Base-by-base conservation (phyloP, 345 rosid species). In the Cardamine resedifolia region DNA sequence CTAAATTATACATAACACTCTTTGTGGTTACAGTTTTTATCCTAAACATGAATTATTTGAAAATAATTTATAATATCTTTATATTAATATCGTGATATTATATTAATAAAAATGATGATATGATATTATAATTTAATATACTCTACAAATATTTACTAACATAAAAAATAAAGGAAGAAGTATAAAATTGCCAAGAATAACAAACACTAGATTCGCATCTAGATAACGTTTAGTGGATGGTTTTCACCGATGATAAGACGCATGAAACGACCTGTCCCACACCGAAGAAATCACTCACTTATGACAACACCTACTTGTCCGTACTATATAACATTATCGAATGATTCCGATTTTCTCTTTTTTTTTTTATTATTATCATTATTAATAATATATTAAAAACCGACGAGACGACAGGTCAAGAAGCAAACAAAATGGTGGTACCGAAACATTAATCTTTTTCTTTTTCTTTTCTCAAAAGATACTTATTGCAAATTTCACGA, bases 231-330 rank as follows among this genome's bases (percentile, higher is more conserved):
- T 48, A 74, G 67, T 58, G 67, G 73, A 19, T 10, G 14, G 41
- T 36, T 36, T 36, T 3, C 24, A 31, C 8, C 36, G 48, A 4
- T 15, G 34, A 21, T 62, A 59, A 59, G 7, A 61, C 33, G 58
- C 70, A 68, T 61, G 78, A 51, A 68, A 58, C 66, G 65, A 64
- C 53, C 57, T 64, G 80, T 51, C 76, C 85, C 74, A 77, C 81
- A 62, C 64, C 57, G 19, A 51, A 64, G 60, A 59, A 64, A 66
- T 26, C 81, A 58, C 53, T 44, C 24, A 23, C 62, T 80, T 79
- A 70, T 73, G 79, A 76, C 75, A 76, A 76, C 47, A 76, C 81
- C 75, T 71, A 52, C 69, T 80, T 76, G 82, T 81, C 84, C 90
- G 90, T 86, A 86, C 90, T 69, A 57, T 76, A 43, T n/a, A 44